Base-by-base conservation (phyloP, 768 basidiomycete species). In the Russula dissimulans region DNA sequence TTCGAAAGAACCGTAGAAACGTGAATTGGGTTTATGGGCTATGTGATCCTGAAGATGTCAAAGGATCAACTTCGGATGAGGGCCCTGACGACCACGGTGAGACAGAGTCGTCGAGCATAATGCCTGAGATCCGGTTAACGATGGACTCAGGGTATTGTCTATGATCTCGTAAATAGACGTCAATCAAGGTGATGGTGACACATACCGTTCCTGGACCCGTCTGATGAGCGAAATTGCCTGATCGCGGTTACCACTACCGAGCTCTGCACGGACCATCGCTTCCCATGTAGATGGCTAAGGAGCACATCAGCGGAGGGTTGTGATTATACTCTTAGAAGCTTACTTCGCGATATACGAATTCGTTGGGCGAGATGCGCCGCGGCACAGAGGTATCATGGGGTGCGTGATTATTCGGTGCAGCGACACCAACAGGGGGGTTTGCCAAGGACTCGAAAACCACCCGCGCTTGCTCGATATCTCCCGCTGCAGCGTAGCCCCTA, bases 201-300 rank as follows among this genome's bases (percentile, higher is more conserved):
- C 81, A 36, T 65, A 87, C 86, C 91, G 81, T 67, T 83, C 79
- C 71, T 82, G 83, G 66, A 94, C 73, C 48, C 91, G 80, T 56
- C 83, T 79, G 34, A 95, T 76, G 0, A 97, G 76, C 3, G 77
- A 80, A 4, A 82, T 49, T 0, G 95, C 95, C 11, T 78, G 77
- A 48, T 84, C 80, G 12, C 84, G 81, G 65, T 91, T 81, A 12
- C 90, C 90, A 53, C 79, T 81, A 18, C 84, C 84, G 11, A 98
- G 77, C 70, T 99, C 97, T 1, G 89, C 90, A 14, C 91, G 82
- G 64, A 99, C 83, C 94, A 99, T 98, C 5, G 84, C 85, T 69
- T 98, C 97, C 86, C 90, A 95, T 0, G 92, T 95, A 43, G 89
- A 92, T 12, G 91, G 92, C 85, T 91, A 67, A 3, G 58, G 54